Evolutionary conservation across 495 filamentous ascomycete species (phyloP), one percentile per base, ranked within the genome.

Genomic region (Sporormia fimetaria): DNA sequence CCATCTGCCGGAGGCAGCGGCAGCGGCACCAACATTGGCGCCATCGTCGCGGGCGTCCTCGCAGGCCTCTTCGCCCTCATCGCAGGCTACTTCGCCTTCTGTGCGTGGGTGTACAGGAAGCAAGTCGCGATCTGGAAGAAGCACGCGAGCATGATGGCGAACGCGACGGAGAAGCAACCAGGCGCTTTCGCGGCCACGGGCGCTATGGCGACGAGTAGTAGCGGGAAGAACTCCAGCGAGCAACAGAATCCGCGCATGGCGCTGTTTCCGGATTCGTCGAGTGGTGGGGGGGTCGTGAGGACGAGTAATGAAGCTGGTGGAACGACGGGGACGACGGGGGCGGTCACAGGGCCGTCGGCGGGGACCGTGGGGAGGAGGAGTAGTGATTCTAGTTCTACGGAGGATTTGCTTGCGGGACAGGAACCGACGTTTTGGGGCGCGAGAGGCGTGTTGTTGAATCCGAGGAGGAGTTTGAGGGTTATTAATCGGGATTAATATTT

Each of bases 41-140:
- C 37, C 22, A 45, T 40, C 21, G 55, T 57, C 35, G 57, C 63
- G n/a, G 78, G 70, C 47, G 58, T 70, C 8, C 76, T 66, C 10
- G 69, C 80, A 23, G 78, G 83, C 41, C 69, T 74, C 21, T 75
- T 77, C 2, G 75, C 73, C 16, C 67, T 74, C 21, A 56, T 83
- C 37, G 81, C 75, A 3, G 80, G 73, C 20, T 77, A 83, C 51
- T 65, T 86, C 15, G 78, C 76, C 10, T 83, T 82, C 64, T 80
- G 80, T 57, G 69, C 74, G 15, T 82, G 73, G 68, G 59, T 83
- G 4, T 83, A 80, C 61, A 68, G 76, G 21, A 68, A 70, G 17
- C 79, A 77, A 47, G 65, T 82, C 8, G 43, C 52, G 1, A 65
- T 77, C 4, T 81, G 79, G 61, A 73, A 73, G 49, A 61, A 66